Evolutionary conservation across 1,284 basidiomycete species (phyloP).

Genomic region (Peniophora sp.): DNA sequence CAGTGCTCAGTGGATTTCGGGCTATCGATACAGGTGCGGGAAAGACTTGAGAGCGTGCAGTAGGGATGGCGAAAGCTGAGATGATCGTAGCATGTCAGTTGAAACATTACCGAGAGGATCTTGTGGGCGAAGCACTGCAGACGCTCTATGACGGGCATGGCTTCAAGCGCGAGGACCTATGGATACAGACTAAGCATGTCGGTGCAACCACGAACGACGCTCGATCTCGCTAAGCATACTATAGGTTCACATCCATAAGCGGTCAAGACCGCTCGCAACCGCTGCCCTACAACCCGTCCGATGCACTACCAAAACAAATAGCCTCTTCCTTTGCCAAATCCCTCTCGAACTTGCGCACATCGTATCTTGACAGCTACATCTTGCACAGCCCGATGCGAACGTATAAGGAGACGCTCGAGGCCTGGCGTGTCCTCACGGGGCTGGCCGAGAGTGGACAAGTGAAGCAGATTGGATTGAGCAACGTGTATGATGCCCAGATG

Average conservation of each 20-base stretch:
- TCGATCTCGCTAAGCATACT: no score
- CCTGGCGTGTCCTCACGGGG: slow-evolving; percentile 53
- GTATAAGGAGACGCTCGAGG: slow-evolving; percentile 50
- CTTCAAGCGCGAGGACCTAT: slow-evolving; percentile 24
- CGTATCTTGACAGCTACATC: slow-evolving; percentile 67
- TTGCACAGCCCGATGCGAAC: slow-evolving; percentile 70
- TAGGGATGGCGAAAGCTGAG: slow-evolving; percentile 3
- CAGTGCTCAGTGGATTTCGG: slow-evolving; percentile 67
- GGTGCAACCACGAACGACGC: not conserved
- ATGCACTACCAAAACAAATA: slow-evolving; percentile 54
- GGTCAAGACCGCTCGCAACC: slow-evolving; percentile 66
- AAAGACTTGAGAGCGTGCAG: slow-evolving; percentile 3
- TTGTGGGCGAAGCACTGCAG: slow-evolving; percentile 66
- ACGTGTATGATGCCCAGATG: slow-evolving; percentile 57
- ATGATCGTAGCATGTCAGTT: slow-evolving; percentile 55
- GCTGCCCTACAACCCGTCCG: slow-evolving; percentile 60
- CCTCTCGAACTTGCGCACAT: slow-evolving; percentile 57
- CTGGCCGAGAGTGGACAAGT: slow-evolving; percentile 60
- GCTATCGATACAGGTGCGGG: slow-evolving; percentile 74
- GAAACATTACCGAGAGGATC: slow-evolving; percentile 74
- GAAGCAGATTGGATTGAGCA: slow-evolving; percentile 65
- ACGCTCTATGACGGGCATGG: slow-evolving; percentile 27
- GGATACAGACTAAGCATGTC: slow-evolving; percentile 63
- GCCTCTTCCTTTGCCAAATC: slow-evolving; percentile 55
- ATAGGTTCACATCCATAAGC: slow-evolving; percentile 61